These are phyloP conservation scores for Hypoxylon sp. DNA, from an alignment of 2,329 filamentous ascomycete species.

Conservation along the genomic window DNA sequence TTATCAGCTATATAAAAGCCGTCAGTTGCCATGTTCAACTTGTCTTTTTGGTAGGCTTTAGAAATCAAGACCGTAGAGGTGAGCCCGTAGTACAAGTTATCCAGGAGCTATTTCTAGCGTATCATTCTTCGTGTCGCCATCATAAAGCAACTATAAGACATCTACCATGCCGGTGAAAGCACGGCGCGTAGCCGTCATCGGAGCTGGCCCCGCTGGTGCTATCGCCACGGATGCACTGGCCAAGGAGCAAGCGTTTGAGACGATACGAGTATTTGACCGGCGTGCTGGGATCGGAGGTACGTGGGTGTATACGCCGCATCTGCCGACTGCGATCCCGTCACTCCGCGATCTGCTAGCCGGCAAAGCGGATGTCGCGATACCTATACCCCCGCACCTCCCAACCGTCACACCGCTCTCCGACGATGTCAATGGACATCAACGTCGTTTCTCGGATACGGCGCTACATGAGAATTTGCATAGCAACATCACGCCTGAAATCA, in stretches of 20 bases:
- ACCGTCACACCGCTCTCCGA: constrained; percentile 58
- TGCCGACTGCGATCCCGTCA: constrained; percentile 53
- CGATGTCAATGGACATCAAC: constrained; percentile 55
- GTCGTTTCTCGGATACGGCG: constrained; percentile 67
- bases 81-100: neutral
- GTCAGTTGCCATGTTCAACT: neutral
- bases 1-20: constrained; percentile 25
- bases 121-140: neutral
- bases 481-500: constrained; percentile 69
- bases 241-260: constrained; percentile 69
- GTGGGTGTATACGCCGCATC: constrained; percentile 56
- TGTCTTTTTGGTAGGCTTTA: neutral
- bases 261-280: constrained; percentile 71
- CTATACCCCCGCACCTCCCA: constrained; percentile 62
- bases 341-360: constrained; percentile 58
- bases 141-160: neutral
- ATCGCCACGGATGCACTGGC: constrained; percentile 71
- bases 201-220: constrained; percentile 70
- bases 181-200: constrained; percentile 68
- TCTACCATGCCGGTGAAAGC: constrained; percentile 35
- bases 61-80: neutral
- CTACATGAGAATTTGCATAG: constrained; percentile 72
- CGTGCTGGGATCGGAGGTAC: constrained; percentile 53
- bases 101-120: neutral
- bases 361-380: constrained; percentile 61